Base-by-base conservation (phyloP, 352 stramenopile species). In the Globisporangium lucens region DNA sequence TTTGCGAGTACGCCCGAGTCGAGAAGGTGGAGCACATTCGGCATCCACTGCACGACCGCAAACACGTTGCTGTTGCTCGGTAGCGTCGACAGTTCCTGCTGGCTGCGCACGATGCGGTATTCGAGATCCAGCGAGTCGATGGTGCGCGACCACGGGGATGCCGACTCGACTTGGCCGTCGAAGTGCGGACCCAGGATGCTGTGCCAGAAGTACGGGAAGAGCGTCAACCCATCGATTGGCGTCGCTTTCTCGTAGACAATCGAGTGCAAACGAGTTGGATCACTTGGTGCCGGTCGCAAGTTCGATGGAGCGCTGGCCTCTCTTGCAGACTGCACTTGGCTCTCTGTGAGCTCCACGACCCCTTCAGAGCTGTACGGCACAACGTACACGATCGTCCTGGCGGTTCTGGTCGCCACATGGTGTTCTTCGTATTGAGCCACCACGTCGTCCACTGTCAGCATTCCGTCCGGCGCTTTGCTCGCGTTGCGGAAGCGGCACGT, bases 141-240 rank as follows among this genome's bases (percentile, higher is more conserved):
- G 38, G 53, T 57, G 1, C 78, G 74, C 24, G 58, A 74, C 72
- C 74, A 82, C 7, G 66, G 59, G 9, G 47, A 66, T 2, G 51
- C 47, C 4, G 66, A 56, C 6, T 68, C 43, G 22, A 87, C 68
- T 2, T 75, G 71, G 3, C 68, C 30, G 22, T 80, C 71, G 43
- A 87, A 89, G 53, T 78, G 74, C 0, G 72, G 46, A 22, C 81
- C 76, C 17, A 89, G 72, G 52, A 89, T 78, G 55, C 67, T 80
- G 63, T 88, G 77, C 81, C 81, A 89, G 41, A 88, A 56, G 41
- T 87, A 85, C 47, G 81, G 79, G 56, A 89, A 87, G 55, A 89
- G 63, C 10, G 79, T 88, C 27, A 87, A 67, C 7, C 75, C 63
- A 17, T 89, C 79, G 13, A 88, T 71, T n/a, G 79, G 79, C 22